These are phyloP conservation scores for Diaporthe velutina DNA, from an alignment of 2,329 filamentous ascomycete genomes.

Conservation along the genomic window DNA sequence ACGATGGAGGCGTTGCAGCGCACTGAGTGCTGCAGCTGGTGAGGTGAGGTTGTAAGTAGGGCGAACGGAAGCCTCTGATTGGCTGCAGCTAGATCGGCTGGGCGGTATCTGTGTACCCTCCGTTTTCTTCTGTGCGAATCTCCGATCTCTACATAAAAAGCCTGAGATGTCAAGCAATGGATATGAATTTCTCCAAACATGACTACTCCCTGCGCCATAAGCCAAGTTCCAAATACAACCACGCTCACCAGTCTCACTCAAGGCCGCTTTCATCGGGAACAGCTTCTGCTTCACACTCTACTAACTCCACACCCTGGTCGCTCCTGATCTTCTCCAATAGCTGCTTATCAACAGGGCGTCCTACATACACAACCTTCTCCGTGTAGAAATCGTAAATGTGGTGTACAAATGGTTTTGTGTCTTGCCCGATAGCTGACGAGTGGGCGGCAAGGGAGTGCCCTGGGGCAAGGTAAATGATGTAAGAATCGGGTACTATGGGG, in stretches of 20 bases:
- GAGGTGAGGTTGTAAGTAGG: too few species aligned
- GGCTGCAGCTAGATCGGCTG: too few species aligned
- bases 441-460: not conserved
- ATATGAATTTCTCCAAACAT: too few species aligned
- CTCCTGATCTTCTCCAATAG: not conserved
- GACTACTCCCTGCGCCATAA: too few species aligned
- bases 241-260: not conserved
- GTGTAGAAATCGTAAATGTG: not conserved
- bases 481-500: not conserved
- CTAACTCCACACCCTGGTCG: not conserved
- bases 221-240: not conserved
- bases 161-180: too few species aligned
- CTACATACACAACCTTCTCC: not conserved
- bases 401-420: not conserved
- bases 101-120: too few species aligned
- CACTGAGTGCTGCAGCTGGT: too few species aligned
- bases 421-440: not conserved
- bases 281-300: not conserved
- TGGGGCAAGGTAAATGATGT: not conserved
- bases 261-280: not conserved
- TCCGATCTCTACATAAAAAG: too few species aligned
- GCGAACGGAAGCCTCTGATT: too few species aligned
- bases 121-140: too few species aligned
- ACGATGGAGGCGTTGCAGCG: too few species aligned
- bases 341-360: not conserved